phyloP scores from a whole-genome alignment of 1,284 basidiomycete species.

The Papiliotrema laurentii region DNA sequence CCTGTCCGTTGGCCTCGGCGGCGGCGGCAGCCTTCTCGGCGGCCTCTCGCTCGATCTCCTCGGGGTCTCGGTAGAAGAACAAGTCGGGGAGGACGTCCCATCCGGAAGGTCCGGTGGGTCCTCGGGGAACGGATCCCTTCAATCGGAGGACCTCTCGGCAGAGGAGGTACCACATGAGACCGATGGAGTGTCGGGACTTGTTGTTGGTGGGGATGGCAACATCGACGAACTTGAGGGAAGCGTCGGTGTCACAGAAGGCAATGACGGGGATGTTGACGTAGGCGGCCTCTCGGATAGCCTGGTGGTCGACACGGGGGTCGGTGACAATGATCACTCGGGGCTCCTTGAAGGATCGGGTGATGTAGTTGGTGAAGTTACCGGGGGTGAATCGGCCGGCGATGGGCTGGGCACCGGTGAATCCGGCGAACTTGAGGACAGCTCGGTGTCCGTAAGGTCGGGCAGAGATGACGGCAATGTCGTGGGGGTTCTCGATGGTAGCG shows the following conservation, averaged over 20 bases:
- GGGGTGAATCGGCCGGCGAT: constrained; percentile 99
- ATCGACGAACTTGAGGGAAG: constrained; percentile 94
- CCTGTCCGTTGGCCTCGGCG: constrained; percentile 56
- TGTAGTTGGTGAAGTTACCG: constrained; percentile 99
- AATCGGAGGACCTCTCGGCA: constrained; percentile 96
- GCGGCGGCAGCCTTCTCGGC: constrained; percentile 78
- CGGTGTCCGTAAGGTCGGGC: constrained; percentile 98
- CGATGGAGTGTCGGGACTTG: constrained; percentile 95
- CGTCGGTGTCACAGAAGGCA: constrained; percentile 97
- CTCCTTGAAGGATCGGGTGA: constrained; percentile 99
- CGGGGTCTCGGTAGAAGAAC: constrained; percentile 99
- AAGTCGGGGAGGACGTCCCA: constrained; percentile 99
- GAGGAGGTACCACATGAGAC: constrained; percentile 98
- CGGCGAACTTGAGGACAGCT: constrained; percentile 96
- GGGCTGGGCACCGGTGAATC: constrained; percentile 96
- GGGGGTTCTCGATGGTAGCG: constrained; percentile 93
- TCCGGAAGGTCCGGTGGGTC: constrained; percentile 75
- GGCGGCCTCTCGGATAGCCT: constrained; percentile 98
- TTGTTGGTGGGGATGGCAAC: constrained; percentile 99
- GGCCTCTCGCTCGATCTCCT: constrained; percentile 96
- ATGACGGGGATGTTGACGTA: constrained; percentile 99
- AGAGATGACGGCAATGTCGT: constrained; percentile 96
- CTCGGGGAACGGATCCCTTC: constrained; percentile 84
- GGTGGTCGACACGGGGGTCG: constrained; percentile 98
- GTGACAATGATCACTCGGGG: constrained; percentile 96